Evolutionary conservation across 169 alveolate genomes (phyloP).

Genomic region (Babesia bovis): DNA sequence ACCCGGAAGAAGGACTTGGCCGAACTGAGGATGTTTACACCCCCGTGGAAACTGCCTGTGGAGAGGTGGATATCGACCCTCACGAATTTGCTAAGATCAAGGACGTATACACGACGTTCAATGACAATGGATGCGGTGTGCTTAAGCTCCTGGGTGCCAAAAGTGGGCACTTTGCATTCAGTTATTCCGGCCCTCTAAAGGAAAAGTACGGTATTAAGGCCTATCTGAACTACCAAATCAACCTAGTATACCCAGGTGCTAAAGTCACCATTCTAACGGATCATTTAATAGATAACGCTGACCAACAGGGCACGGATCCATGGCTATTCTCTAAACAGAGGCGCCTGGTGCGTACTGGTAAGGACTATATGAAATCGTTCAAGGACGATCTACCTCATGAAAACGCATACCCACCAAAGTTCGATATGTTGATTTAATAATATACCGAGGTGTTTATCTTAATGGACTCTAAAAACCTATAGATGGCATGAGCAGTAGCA

Average conservation of each 20-base stretch:
- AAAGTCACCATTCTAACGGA: conserved; percentile 59
- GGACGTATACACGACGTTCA: conserved; percentile 61
- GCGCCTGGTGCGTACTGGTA: conserved; percentile 50
- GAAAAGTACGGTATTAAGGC: conserved; percentile 64
- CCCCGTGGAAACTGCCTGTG: conserved; percentile 72
- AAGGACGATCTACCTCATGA: conserved; percentile 57
- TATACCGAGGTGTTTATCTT: too few species aligned
- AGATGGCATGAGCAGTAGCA: too few species aligned
- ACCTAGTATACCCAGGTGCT: conserved; percentile 64
- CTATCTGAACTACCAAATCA: conserved; percentile 39
- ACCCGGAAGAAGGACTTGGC: conserved; percentile 72
- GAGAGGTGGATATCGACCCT: conserved; percentile 67
- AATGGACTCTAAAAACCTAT: too few species aligned
- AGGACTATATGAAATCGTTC: conserved; percentile 51
- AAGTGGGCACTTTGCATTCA: conserved; percentile 67
- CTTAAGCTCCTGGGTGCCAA: conserved; percentile 71
- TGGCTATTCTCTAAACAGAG: conserved; percentile 52
- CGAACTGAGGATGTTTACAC: conserved; percentile 68
- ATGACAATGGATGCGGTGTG: conserved; percentile 69
- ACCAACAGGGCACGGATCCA: conserved; percentile 47
- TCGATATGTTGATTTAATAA: conserved; percentile 54
- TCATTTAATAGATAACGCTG: conserved; percentile 22
- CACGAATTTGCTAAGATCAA: conserved; percentile 66
- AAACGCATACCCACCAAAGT: conserved; percentile 41
- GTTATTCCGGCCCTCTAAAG: conserved; percentile 65